These are phyloP conservation scores for Bacterosira constricta DNA, from an alignment of 108 stramenopile genomes.

Conservation along the genomic window DNA sequence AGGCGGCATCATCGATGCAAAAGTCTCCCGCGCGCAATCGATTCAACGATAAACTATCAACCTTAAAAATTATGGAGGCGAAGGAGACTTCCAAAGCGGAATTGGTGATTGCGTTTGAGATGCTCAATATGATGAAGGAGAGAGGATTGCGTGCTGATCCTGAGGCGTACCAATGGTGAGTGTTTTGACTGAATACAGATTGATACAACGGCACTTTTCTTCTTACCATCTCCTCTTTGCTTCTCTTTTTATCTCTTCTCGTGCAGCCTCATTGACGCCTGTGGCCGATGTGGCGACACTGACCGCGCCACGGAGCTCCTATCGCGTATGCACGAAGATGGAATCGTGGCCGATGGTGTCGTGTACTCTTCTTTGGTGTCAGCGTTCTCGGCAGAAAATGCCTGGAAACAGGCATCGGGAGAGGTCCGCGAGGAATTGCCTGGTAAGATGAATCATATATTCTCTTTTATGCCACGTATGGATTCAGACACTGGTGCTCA, in stretches of 20 bases:
- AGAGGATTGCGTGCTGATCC: constrained; percentile 77
- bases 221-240: too few species aligned
- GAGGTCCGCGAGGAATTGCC: constrained; percentile 66
- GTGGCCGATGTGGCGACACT: constrained; percentile 85
- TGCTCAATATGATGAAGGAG: constrained; percentile 87
- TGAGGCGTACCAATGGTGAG: constrained; percentile 81
- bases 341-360: constrained; percentile 85
- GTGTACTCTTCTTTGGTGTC: constrained; percentile 86
- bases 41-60: constrained; percentile 78
- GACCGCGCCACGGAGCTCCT: constrained; percentile 78
- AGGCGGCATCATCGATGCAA: background rate
- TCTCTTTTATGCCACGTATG: too few species aligned
- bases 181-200: too few species aligned
- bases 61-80: constrained; percentile 78
- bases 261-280: constrained; percentile 85
- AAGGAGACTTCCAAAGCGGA: constrained; percentile 78
- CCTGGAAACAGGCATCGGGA: constrained; percentile 72
- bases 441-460: constrained; percentile 30
- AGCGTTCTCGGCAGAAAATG: constrained; percentile 79
- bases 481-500: too few species aligned
- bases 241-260: too few species aligned
- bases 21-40: constrained; percentile 47
- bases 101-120: constrained; percentile 78
- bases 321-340: constrained; percentile 84
- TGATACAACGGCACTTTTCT: too few species aligned